These are phyloP conservation scores for Starmerella gropengiesseri DNA, from an alignment of 805 yeast genomes.

Conservation along the genomic window DNA sequence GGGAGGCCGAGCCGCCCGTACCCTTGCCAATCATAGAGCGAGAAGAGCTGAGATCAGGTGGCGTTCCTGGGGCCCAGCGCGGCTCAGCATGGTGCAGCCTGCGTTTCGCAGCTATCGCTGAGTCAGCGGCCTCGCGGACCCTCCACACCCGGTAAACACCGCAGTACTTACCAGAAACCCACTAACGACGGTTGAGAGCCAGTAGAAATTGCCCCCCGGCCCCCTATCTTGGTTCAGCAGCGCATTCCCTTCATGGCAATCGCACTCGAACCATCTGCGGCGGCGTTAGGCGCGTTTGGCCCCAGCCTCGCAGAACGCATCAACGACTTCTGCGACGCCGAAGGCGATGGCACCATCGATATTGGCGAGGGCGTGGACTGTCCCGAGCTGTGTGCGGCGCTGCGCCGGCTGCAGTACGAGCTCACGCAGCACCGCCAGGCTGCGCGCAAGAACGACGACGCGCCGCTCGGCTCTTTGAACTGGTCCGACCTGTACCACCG, in stretches of 20 bases:
- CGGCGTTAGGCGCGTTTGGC: constrained; percentile 27
- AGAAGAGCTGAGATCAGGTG: too few species aligned
- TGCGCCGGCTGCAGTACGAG: constrained; percentile 23
- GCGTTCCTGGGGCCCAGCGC: too few species aligned
- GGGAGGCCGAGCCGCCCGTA: too few species aligned
- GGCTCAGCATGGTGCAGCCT: too few species aligned
- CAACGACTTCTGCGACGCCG: constrained; percentile 21
- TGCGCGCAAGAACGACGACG: neutral
- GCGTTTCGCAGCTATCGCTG: too few species aligned
- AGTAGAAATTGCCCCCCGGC: too few species aligned
- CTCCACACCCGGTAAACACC: too few species aligned
- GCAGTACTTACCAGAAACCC: too few species aligned
- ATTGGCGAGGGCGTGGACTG: constrained; percentile 19
- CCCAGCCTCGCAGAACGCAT: constrained; percentile 21
- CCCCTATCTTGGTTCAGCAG: neutral
- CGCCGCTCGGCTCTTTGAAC: constrained; percentile 10
- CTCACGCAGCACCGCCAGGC: constrained; percentile 11
- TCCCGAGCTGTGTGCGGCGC: constrained; percentile 20
- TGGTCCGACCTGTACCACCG: constrained; percentile 27
- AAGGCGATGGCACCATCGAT: constrained; percentile 16
- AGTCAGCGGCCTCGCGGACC: too few species aligned
- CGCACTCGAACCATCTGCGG: constrained; percentile 2
- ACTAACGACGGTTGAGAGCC: too few species aligned
- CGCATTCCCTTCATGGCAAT: constrained; percentile 3
- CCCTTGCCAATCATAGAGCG: too few species aligned